Evolutionary conservation across 495 filamentous ascomycete genomes (phyloP).

Genomic region (Aspergillus bridgeri): DNA sequence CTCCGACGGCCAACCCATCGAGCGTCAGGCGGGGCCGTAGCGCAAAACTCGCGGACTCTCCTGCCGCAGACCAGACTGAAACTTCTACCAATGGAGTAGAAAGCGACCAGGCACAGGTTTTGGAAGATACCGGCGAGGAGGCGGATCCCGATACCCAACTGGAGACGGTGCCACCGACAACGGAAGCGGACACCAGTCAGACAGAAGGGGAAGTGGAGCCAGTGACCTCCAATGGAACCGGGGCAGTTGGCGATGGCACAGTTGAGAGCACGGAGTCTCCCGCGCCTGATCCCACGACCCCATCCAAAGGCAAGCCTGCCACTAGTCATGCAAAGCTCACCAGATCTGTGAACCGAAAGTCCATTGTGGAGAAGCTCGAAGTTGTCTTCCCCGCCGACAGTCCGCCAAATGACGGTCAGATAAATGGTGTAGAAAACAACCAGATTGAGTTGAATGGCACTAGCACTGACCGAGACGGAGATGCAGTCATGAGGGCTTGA

Average conservation of each 20-base stretch:
- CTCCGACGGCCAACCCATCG: slow-evolving; percentile 22
- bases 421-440: slow-evolving; percentile 12
- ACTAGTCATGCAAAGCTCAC: slow-evolving; percentile 18
- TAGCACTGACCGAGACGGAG: slow-evolving; percentile 34
- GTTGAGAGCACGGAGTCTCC: slow-evolving; percentile 16
- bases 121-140: slow-evolving; percentile 11
- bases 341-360: slow-evolving; percentile 34
- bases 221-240: slow-evolving; percentile 10
- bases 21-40: slow-evolving; percentile 41
- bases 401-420: slow-evolving; percentile 4
- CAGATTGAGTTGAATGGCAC: slow-evolving; percentile 22
- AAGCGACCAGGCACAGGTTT: slow-evolving; percentile 12
- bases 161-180: not conserved
- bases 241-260: slow-evolving; percentile 9
- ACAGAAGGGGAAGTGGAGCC: slow-evolving; percentile 1
- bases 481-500: slow-evolving; percentile 40
- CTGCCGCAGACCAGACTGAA: slow-evolving; percentile 25
- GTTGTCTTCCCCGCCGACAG: slow-evolving; percentile 33
- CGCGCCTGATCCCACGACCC: slow-evolving; percentile 8
- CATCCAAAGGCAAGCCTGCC: slow-evolving; percentile 18
- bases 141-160: not conserved
- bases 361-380: slow-evolving; percentile 40
- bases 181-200: slow-evolving; percentile 2
- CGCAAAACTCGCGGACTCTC: slow-evolving; percentile 30
- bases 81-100: slow-evolving; percentile 27